Evolutionary conservation across 2,329 filamentous ascomycete genomes (phyloP), one percentile per base, ranked within the genome.

Genomic region (Claviceps citrina): DNA sequence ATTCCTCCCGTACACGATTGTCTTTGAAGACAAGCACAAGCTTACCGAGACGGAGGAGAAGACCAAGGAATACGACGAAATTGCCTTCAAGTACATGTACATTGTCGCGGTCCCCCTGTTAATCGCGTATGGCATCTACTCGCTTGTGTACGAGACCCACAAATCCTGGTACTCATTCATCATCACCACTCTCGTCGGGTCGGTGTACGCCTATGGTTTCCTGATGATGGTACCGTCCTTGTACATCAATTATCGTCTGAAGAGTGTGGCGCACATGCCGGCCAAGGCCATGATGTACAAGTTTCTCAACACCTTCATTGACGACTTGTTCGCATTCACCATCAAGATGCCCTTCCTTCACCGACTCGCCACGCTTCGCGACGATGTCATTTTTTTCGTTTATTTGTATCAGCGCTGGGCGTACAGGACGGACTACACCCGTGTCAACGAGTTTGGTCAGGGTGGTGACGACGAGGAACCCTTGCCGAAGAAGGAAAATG

Each of bases 311-410:
- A 96, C 91, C 5, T 98, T 98, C 60, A 96, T 98, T 58, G 91
- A 98, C 61, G 91, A 98, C 56, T 69, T 98, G 25, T 98, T 98
- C 56, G 91, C 91, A 2, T 98, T 96, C 55, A 98, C 91, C 30
- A 95, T 98, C 67, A 96, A 96, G 67, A 98, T 98, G 91, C 91
- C 91, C 1, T 76, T 87, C 46, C 70, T 98, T 38, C 91, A 98
- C 61, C 77, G 91, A 13, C 68, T 98, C 38, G 86, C 91, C 1
- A 96, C 91, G 0, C 72, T 98, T 47, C 73, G 91, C 44, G 91
- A 98, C 58, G 91, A 98, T 55, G 71, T 98, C 48, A 96, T 98
- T 56, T 98, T 98, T 71, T 98, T 98, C 58, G 71, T 98, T 43
- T 98, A 95, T 64, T 52, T 98, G 4, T 98, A 98, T 63, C 91